Evolutionary conservation across 495 filamentous ascomycete genomes (phyloP).

Genomic region (Hamigera avellanea): DNA sequence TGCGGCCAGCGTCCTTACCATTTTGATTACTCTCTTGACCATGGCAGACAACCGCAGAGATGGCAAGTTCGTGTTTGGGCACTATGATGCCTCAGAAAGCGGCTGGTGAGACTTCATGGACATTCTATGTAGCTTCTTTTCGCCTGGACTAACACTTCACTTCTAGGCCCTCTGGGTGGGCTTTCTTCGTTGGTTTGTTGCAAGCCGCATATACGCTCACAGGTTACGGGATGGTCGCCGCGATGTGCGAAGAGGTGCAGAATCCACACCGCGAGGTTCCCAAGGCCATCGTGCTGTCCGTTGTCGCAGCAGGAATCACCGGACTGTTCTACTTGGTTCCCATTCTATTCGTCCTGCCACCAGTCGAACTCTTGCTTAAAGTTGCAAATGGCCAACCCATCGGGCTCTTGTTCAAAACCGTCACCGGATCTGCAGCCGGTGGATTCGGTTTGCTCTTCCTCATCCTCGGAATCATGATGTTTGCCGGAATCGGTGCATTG

Average conservation of each 20-base stretch:
- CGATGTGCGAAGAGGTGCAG: conserved; percentile 61
- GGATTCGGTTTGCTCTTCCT: conserved; percentile 65
- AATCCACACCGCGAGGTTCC: conserved; percentile 55
- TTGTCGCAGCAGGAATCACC: conserved; percentile 55
- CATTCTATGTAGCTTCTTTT: neutral
- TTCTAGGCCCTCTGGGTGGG: conserved; percentile 43
- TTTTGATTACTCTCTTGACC: conserved; percentile 43
- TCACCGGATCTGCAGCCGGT: conserved; percentile 33
- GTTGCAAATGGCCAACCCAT: conserved; percentile 45
- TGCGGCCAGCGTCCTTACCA: conserved; percentile 45
- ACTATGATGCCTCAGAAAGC: conserved; percentile 46
- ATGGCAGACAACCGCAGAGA: conserved; percentile 43
- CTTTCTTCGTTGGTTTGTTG: conserved; percentile 49
- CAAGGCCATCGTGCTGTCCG: conserved; percentile 59
- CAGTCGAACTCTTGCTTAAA: conserved; percentile 39
- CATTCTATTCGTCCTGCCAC: conserved; percentile 53
- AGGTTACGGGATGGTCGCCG: conserved; percentile 44
- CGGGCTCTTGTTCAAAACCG: conserved; percentile 22
- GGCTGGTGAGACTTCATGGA: conserved; percentile 33
- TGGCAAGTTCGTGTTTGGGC: conserved; percentile 47
- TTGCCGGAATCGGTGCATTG: conserved; percentile 58
- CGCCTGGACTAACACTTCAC: neutral
- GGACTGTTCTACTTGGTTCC: conserved; percentile 60
- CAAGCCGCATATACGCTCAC: conserved; percentile 51
- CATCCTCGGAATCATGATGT: conserved; percentile 62